Evolutionary conservation across 139 green algal genomes (phyloP), one percentile per base, ranked within the genome.

Genomic region (Nannochloris sp.): DNA sequence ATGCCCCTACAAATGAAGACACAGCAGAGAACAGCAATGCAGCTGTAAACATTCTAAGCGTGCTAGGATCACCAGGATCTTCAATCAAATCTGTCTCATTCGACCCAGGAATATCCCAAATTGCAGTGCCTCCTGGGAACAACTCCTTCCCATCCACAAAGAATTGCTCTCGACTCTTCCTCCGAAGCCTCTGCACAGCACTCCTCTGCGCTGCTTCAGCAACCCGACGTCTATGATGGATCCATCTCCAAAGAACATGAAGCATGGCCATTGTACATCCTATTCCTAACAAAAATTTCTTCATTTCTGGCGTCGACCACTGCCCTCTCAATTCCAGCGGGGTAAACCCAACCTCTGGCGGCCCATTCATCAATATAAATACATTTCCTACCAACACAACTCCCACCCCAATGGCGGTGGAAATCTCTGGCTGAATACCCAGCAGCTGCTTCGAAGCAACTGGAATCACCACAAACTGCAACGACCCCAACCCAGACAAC

Each of bases 391-490:
- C 18, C 15, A 82, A 62, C 34, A 82, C 74, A 31, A 78, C 49
- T 7, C n/a, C 24, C 14, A 82, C 67, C 19, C 75, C 72, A 29
- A 73, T 44, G 0, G 48, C 57, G 5, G 74, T 73, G 19, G 67
- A 67, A 10, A 44, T 48, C 4, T 67, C 54, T 9, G 71, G 21
- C 1, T 55, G 53, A 16, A 81, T 61, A 15, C 75, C 75, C 54
- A 82, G 68, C 57, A 82, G 23, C 34, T 54, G 43, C 36, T 70
- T 56, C 2, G 67, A 78, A 16, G 68, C 72, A 4, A 81, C 19
- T 16, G 75, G 75, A 50, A 82, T 82, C 49, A 82, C 61, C 5
- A 82, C 68, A 53, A 82, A 82, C 60, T 82, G 75, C 36, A 80
- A 43, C 19, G 31, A 66, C 4, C 67, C 68, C 50, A 82, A 68